A percentile compares a stretch with the other conserved stretches of the same genome.
Conservation (phyloP, 1,284 basidiomycete genomes). For the Ustilago loliicola region DNA sequence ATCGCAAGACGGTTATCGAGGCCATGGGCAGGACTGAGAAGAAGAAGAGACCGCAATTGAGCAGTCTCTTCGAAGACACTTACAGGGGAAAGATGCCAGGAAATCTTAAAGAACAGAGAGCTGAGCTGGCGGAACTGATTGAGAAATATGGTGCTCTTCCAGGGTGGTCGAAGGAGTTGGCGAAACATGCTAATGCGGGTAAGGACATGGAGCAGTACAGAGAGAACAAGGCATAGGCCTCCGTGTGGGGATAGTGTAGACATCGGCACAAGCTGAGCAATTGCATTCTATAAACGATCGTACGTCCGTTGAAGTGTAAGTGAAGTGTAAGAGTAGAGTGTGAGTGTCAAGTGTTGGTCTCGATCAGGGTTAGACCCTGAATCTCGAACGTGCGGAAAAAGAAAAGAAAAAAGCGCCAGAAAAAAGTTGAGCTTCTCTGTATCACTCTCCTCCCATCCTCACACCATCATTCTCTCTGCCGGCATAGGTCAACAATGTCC, state of each 20-base stretch:
- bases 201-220: conserved; percentile 74
- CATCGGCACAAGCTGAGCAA: neutral
- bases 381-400: neutral
- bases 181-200: conserved; percentile 83
- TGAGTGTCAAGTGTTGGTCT: conserved; percentile 7
- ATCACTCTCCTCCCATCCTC: too few species aligned
- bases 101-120: conserved; percentile 83
- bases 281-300: neutral
- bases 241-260: neutral
- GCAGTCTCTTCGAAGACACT: conserved; percentile 87
- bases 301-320: neutral
- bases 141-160: conserved; percentile 85
- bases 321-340: neutral
- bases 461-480: neutral
- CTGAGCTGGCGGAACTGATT: conserved; percentile 81
- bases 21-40: conserved; percentile 84
- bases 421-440: neutral
- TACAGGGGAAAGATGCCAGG: conserved; percentile 73
- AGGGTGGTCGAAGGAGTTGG: conserved; percentile 85
- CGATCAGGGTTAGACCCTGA: neutral
- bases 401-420: too few species aligned
- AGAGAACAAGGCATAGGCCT: conserved; percentile 9
- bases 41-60: conserved; percentile 79
- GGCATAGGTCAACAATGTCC: conserved; percentile 77
- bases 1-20: conserved; percentile 81